These are phyloP conservation scores for Raphanus raphanistrum DNA, from an alignment of 345 rosid species.

Conservation along the genomic window DNA sequence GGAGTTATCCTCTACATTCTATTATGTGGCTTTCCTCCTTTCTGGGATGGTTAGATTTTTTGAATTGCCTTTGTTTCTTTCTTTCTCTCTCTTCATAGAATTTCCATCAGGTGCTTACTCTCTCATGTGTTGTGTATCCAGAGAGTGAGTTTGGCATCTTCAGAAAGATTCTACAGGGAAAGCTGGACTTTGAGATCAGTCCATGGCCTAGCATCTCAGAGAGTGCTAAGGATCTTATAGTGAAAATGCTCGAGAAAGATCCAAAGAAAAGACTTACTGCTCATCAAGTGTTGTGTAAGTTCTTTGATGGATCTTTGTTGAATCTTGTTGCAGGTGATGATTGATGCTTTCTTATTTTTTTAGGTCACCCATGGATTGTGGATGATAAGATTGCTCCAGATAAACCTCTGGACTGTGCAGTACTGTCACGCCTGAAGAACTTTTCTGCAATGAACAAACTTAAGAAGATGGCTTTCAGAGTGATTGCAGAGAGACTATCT, in stretches of 20 bases:
- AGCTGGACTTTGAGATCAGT: constrained; percentile 56
- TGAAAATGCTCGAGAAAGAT: constrained; percentile 65
- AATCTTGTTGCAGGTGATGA: neutral
- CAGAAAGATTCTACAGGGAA: constrained; percentile 66
- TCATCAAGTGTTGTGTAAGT: constrained; percentile 74
- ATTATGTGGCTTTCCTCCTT: constrained; percentile 75
- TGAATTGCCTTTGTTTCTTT: neutral
- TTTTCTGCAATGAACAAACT: constrained; percentile 87
- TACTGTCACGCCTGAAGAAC: constrained; percentile 64
- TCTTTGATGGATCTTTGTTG: neutral
- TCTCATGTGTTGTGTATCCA: constrained; percentile 35
- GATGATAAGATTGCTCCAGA: constrained; percentile 82
- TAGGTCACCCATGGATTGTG: constrained; percentile 82
- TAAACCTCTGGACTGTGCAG: constrained; percentile 77
- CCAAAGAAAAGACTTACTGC: constrained; percentile 68
- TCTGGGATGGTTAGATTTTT: constrained; percentile 63
- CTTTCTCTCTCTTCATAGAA: neutral
- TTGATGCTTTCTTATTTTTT: constrained; percentile 6
- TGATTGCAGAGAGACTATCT: constrained; percentile 77
- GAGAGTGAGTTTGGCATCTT: constrained; percentile 78
- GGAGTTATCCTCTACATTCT: constrained; percentile 76
- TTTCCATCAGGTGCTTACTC: neutral
- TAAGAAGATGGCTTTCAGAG: constrained; percentile 82
- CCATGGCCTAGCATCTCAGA: constrained; percentile 84
- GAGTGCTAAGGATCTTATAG: constrained; percentile 73